Conservation (phyloP, 1,139 yeast species). For the Kluyveromyces sp. region DNA sequence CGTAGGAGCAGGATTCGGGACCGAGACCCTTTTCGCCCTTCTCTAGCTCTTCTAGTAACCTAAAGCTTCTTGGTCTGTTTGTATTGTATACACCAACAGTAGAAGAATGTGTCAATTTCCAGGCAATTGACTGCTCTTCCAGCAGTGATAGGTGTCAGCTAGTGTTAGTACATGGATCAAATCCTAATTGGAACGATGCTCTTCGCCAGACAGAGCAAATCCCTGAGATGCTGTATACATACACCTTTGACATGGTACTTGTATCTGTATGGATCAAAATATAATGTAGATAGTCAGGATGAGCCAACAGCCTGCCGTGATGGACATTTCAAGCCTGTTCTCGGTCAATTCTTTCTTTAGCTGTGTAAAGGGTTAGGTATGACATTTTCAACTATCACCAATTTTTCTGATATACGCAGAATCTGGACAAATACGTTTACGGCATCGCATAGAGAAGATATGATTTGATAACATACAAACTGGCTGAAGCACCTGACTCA, state of each 20-base stretch:
- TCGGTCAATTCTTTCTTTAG: not conserved
- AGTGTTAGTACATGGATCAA: no score
- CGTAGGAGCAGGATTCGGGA: constrained; percentile 93
- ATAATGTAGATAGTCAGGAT: no score
- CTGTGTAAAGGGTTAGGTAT: not conserved
- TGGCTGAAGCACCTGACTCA: no score
- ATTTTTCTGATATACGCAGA: not conserved
- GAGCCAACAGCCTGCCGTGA: not conserved
- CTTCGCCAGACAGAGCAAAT: not conserved
- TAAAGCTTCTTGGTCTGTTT: constrained; percentile 84
- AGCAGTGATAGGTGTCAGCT: no score
- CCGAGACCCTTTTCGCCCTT: constrained; percentile 98
- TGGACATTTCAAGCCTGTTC: not conserved
- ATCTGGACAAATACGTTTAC: not conserved
- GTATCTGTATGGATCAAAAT: no score
- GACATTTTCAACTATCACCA: not conserved
- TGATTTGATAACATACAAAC: no score
- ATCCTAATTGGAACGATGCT: not conserved
- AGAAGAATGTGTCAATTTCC: no score
- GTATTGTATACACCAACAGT: no score
- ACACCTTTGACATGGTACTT: constrained; percentile 4
- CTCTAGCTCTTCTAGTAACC: constrained; percentile 89
- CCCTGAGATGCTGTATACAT: not conserved
- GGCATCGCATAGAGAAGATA: no score
- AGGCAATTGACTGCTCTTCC: no score